Conservation (phyloP, 495 filamentous ascomycete species). For the Friedmanniomyces endolithicus region DNA sequence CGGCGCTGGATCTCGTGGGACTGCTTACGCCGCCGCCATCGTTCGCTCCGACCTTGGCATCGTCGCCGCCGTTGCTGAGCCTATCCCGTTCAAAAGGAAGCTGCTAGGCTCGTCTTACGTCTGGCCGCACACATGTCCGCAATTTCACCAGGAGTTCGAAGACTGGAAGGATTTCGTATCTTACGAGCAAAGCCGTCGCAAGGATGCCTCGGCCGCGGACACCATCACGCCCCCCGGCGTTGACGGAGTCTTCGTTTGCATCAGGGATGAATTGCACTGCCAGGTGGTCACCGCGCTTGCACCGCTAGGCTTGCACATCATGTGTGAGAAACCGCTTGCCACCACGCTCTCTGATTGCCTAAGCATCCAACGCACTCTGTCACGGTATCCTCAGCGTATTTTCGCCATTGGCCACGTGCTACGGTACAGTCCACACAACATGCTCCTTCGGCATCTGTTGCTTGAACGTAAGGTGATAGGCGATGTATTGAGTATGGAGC, state of each 20-base stretch:
- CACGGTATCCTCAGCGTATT: constrained; percentile 33
- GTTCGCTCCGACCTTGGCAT: constrained; percentile 42
- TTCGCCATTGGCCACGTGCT: constrained; percentile 62
- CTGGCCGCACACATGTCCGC: constrained; percentile 38
- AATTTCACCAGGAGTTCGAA: constrained; percentile 48
- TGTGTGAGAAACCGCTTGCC: constrained; percentile 91
- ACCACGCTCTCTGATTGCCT: constrained; percentile 66
- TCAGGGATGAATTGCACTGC: constrained; percentile 74
- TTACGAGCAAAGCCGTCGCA: constrained; percentile 49
- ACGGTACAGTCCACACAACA: constrained; percentile 78
- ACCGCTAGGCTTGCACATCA: constrained; percentile 60
- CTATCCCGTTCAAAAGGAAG: constrained; percentile 60
- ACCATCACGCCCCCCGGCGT: constrained; percentile 29
- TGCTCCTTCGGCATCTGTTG: constrained; percentile 64
- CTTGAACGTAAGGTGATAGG: constrained; percentile 63
- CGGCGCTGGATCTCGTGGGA: constrained; percentile 76
- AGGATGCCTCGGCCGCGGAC: constrained; percentile 11
- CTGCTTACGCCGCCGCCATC: constrained; percentile 59
- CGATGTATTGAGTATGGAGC: constrained; percentile 75
- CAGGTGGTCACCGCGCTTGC: constrained; percentile 63
- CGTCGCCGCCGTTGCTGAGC: constrained; percentile 70
- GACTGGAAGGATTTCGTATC: constrained; percentile 62
- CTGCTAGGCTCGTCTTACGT: constrained; percentile 56
- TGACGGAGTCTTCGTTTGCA: constrained; percentile 78
- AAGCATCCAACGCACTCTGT: constrained; percentile 50